Evolutionary conservation across 2,329 filamentous ascomycete genomes (phyloP).

Genomic region (Colletotrichum kahawae): DNA sequence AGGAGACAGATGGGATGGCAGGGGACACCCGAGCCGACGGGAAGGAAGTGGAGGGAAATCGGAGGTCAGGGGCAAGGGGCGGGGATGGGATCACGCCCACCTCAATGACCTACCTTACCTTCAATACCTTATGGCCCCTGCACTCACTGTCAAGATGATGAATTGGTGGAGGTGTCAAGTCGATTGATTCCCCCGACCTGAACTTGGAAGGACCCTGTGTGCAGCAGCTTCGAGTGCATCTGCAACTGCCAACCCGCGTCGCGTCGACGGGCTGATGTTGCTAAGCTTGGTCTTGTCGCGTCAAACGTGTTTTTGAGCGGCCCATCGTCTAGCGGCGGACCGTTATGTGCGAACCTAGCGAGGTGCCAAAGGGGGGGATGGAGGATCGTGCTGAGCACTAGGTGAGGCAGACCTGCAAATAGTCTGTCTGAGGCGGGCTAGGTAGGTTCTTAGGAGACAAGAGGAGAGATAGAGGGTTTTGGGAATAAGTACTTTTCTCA

Average conservation of each 20-base stretch:
- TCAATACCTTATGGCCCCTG: neutral
- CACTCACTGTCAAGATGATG: neutral
- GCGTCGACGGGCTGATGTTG: neutral
- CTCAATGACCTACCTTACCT: neutral
- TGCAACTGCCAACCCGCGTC: neutral
- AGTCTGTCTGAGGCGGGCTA: neutral
- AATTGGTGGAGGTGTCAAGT: neutral
- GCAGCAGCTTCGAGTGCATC: neutral
- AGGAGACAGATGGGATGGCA: neutral
- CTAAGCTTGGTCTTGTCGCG: neutral
- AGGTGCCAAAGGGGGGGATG: neutral
- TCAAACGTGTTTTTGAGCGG: neutral
- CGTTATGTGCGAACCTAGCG: neutral
- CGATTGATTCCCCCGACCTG: neutral
- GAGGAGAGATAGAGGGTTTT: neutral
- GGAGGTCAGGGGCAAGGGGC: neutral
- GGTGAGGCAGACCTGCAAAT: neutral
- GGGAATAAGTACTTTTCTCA: neutral
- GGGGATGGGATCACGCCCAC: neutral
- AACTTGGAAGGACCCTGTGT: neutral
- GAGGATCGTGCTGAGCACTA: neutral
- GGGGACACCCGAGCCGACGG: constrained; percentile 1
- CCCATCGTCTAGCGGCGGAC: neutral
- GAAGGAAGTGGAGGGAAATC: constrained; percentile 1
- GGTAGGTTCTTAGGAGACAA: neutral